Evolutionary conservation across 257 asterid species (phyloP).

Genomic region (Oldenlandia corymbosa): DNA sequence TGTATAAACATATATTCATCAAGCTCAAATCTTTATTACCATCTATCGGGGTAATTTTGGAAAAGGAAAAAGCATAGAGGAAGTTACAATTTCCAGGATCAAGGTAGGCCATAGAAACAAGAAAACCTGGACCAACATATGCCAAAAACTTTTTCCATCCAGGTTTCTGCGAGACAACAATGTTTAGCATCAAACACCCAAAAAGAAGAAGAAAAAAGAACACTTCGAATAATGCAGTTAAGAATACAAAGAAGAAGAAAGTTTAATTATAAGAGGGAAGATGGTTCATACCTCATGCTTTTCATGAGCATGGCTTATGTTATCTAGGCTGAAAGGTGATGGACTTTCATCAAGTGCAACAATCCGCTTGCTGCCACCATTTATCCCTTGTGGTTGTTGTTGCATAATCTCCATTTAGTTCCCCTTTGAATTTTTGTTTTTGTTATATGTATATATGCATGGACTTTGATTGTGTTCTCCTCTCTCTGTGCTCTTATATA

Average conservation of each 20-base stretch:
- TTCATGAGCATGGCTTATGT: slow-evolving; percentile 19
- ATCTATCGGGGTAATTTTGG: neutral
- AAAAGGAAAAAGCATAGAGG: neutral
- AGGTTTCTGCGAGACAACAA: slow-evolving; percentile 39
- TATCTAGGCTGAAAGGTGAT: slow-evolving; percentile 18
- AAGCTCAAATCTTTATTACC: neutral
- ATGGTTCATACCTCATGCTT: neutral
- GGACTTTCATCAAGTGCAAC: slow-evolving; percentile 39
- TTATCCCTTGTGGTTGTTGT: slow-evolving; percentile 26
- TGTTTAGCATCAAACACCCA: no score
- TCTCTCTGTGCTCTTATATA: no score
- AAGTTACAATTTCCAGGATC: slow-evolving; percentile 85
- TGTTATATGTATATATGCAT: neutral
- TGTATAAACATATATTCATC: slow-evolving; percentile 11
- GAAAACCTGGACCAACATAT: slow-evolving; percentile 84
- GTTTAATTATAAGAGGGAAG: neutral
- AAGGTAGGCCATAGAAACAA: slow-evolving; percentile 85
- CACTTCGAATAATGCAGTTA: no score
- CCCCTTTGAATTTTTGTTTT: neutral
- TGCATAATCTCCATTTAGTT: slow-evolving; percentile 40
- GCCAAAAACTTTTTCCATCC: slow-evolving; percentile 74
- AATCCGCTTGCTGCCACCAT: slow-evolving; percentile 41
- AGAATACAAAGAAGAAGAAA: neutral
- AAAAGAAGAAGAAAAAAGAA: neutral
- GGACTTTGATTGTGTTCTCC: no score